Conservation (phyloP, 148 eudicot genomes). For the Limonium bicolor region DNA sequence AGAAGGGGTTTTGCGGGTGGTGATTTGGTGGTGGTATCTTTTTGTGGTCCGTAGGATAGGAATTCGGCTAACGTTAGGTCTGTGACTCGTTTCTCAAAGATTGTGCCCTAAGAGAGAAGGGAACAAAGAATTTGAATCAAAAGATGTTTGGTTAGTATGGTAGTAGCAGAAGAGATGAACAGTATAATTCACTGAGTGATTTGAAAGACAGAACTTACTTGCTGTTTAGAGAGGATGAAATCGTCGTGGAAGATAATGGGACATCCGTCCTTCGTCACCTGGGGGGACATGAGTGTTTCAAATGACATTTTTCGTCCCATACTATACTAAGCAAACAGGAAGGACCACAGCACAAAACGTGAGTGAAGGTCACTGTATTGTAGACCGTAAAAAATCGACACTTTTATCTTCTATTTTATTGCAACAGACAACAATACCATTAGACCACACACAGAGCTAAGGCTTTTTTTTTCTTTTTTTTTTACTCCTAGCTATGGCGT, state of each 20-base stretch:
- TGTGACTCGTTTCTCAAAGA: slow-evolving; percentile 52
- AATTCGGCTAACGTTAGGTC: slow-evolving; percentile 47
- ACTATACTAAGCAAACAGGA: no score
- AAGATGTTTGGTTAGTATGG: neutral
- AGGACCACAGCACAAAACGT: no score
- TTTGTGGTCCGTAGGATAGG: slow-evolving; percentile 58
- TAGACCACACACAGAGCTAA: neutral
- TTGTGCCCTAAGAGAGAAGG: slow-evolving; percentile 29
- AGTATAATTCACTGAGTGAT: neutral
- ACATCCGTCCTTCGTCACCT: slow-evolving; percentile 76
- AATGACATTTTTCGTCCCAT: neutral
- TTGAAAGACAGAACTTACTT: slow-evolving; percentile 22
- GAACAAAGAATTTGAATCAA: no score
- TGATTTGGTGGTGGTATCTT: slow-evolving; percentile 20
- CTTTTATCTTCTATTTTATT: neutral
- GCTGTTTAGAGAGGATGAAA: slow-evolving; percentile 43
- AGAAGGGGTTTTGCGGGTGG: slow-evolving; percentile 34
- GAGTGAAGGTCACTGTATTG: no score
- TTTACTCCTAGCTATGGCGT: no score
- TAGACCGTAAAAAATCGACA: slow-evolving; percentile 3
- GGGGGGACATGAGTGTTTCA: slow-evolving; percentile 1
- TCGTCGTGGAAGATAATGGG: slow-evolving; percentile 85
- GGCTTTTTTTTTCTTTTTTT: no score
- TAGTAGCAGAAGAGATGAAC: neutral
- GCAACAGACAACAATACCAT: neutral